phyloP scores from a whole-genome alignment of 164 flowering plant genomes.

The Litsea cubeba region DNA sequence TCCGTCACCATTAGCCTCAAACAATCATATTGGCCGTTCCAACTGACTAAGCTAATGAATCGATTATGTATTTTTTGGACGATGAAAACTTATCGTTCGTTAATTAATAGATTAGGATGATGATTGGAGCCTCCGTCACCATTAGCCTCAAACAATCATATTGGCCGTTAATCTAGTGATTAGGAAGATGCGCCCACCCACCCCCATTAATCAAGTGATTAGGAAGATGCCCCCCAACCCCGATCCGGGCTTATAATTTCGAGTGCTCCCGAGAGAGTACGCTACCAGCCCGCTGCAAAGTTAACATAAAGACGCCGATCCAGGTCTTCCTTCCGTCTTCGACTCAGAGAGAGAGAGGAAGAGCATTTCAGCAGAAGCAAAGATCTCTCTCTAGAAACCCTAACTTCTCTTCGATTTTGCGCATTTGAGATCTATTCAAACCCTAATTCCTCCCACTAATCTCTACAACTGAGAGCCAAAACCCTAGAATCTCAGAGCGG shows the following conservation, averaged over 20 bases:
- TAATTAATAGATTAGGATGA: too few species aligned
- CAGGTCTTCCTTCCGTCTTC: background rate
- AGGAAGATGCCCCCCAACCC: background rate
- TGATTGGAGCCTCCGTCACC: too few species aligned
- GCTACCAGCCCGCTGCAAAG: background rate
- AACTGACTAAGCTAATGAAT: rapidly evolving
- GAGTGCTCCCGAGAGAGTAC: background rate
- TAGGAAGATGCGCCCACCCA: too few species aligned
- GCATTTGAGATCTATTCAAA: conserved; percentile 3
- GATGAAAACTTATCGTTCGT: too few species aligned
- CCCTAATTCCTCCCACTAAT: background rate
- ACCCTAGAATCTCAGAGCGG: conserved; percentile 16
- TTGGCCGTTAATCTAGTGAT: too few species aligned
- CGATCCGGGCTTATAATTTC: background rate
- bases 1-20: too few species aligned
- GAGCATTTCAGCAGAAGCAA: background rate
- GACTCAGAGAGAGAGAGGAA: background rate
- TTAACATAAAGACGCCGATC: background rate
- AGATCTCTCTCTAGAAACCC: background rate
- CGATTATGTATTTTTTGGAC: rapidly evolving
- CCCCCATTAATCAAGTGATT: too few species aligned
- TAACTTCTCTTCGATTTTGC: background rate
- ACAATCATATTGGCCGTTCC: too few species aligned
- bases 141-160: too few species aligned
- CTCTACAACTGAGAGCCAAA: background rate